Conservation (phyloP, 2,329 filamentous ascomycete genomes). For the Lojkania enalia region DNA sequence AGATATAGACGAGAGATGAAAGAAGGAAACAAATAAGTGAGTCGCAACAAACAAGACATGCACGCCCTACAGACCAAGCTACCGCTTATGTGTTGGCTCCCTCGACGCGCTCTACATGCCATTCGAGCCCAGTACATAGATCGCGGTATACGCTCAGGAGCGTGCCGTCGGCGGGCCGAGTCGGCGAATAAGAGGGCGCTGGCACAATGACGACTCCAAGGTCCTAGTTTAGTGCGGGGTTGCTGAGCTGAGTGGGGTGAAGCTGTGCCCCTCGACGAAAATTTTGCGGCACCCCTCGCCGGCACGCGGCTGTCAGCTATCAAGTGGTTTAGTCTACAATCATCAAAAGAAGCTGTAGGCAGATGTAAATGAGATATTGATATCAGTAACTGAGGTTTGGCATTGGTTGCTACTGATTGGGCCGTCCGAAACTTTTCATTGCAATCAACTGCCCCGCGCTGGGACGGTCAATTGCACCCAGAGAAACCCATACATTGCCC, state of each 20-base stretch:
- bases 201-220: slow-evolving; percentile 4
- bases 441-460: background rate
- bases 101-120: no score
- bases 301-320: background rate
- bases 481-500: slow-evolving; percentile 4
- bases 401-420: slow-evolving; percentile 24
- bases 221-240: slow-evolving; percentile 30
- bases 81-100: no score
- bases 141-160: no score
- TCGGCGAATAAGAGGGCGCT: no score
- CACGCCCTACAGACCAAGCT: no score
- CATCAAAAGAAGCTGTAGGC: background rate
- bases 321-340: background rate
- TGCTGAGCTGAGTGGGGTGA: slow-evolving; percentile 20
- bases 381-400: slow-evolving; percentile 21
- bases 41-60: no score
- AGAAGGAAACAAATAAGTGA: no score
- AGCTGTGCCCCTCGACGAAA: slow-evolving; percentile 26
- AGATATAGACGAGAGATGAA: no score
- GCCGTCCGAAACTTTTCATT: slow-evolving; percentile 13
- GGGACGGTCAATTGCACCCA: slow-evolving; percentile 10
- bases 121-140: no score
- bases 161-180: no score
- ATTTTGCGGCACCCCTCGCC: slow-evolving; percentile 21
- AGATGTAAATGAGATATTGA: slow-evolving; percentile 4